Evolutionary conservation across 768 basidiomycete species (phyloP), one percentile per base, ranked within the genome.

Genomic region (Lepiota brunneoincarnata): DNA sequence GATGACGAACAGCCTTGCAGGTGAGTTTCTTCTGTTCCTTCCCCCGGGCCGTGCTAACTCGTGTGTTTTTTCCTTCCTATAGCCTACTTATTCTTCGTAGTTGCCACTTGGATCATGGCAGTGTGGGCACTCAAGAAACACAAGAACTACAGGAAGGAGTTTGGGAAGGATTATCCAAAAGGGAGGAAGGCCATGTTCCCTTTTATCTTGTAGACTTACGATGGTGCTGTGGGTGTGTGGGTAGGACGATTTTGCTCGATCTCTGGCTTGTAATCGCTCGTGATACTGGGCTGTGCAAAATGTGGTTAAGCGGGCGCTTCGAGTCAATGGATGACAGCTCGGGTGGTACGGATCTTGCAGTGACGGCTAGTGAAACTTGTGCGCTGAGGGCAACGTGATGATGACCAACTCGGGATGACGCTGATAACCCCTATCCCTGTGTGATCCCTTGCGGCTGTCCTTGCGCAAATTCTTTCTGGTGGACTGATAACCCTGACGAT

Each of bases 81-180:
- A 90, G 87, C 82, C 17, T 79, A 69, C 57, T 55, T 87, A 18
- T 98, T 96, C 71, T 68, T 82, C 41, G 75, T 72, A 9, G 77
- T 91, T 38, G 76, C 80, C 1, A 72, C 75, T 0, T 79, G 58
- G 31, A 84, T 84, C 61, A 98, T 98, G 93, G 73, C 76, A 11
- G 59, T 79, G 6, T 99, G 97, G 97, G 95, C 95, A 12, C 63
- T 80, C 37, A 93, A 95, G 77, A 98, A 97, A 74, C 95, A 98
- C 62, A 74, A 70, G 50, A 79, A 78, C 49, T 98, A 98, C 74
- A 91, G 85, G 77, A 93, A 87, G 65, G 96, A 99, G 68, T 97
- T 98, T 61, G 93, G 93, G 31, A 86, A 83, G 60, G 82, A 87
- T 54, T 96, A 93, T 64, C 94, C 83, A 40, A 79, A 72, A 60